Evolutionary conservation across 352 stramenopile species (phyloP).

Genomic region (Phytophthora agathidicida): DNA sequence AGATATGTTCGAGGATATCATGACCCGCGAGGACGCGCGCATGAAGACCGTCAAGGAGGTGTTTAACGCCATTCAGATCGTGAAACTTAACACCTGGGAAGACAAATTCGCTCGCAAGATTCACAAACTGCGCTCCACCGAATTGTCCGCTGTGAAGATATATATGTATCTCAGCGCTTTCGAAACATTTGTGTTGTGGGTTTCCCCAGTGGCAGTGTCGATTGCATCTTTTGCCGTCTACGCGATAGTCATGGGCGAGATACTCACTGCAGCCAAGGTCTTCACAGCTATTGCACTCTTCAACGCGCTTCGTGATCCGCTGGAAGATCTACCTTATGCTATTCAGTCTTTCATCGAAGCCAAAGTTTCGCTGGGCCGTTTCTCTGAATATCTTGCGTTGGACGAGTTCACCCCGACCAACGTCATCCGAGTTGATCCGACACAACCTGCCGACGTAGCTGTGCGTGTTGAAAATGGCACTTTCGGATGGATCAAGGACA

Average conservation of each 20-base stretch:
- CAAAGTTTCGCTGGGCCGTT: conserved; percentile 39
- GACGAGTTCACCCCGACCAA: conserved; percentile 33
- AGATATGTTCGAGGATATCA: conserved; percentile 52
- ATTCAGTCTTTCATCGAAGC: conserved; percentile 50
- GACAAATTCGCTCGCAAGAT: conserved; percentile 83
- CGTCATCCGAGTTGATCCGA: conserved; percentile 17
- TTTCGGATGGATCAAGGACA: conserved; percentile 42
- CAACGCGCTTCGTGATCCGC: conserved; percentile 43
- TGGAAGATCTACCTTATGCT: conserved; percentile 40
- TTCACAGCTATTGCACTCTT: conserved; percentile 65
- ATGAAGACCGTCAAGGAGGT: conserved; percentile 92
- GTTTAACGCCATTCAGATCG: conserved; percentile 93
- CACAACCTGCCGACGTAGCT: conserved; percentile 9
- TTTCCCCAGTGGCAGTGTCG: conserved; percentile 49
- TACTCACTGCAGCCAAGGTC: conserved; percentile 54
- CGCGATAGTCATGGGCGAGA: conserved; percentile 38
- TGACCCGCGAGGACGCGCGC: conserved; percentile 38
- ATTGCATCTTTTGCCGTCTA: conserved; percentile 57
- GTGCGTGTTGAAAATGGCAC: conserved; percentile 36
- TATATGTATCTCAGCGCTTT: conserved; percentile 49
- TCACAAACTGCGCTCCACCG: conserved; percentile 64
- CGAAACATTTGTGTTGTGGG: conserved; percentile 70
- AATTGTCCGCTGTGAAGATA: conserved; percentile 76
- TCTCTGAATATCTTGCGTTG: conserved; percentile 40
- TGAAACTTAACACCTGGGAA: conserved; percentile 96